These are phyloP conservation scores for Lolium rigidum DNA, from an alignment of 176 grass and related monocot genomes.

Conservation along the genomic window DNA sequence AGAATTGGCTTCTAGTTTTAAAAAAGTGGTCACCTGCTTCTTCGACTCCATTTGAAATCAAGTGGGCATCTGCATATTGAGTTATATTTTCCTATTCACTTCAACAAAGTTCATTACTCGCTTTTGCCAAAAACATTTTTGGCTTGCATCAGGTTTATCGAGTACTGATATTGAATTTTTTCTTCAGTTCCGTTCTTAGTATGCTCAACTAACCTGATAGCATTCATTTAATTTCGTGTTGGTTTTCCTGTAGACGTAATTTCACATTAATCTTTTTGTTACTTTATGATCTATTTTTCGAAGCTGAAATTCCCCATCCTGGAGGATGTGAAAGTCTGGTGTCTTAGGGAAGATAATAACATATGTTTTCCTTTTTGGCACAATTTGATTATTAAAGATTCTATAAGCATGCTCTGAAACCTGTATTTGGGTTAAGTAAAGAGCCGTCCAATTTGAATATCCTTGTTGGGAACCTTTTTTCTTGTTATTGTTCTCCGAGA, in stretches of 20 bases:
- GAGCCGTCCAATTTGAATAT: not conserved
- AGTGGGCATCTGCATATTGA: not conserved
- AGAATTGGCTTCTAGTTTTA: not conserved
- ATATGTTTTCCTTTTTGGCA: not conserved
- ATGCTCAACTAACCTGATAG: not conserved
- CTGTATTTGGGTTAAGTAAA: slow-evolving; percentile 13
- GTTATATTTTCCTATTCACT: not conserved
- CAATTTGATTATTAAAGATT: not conserved
- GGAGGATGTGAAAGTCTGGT: slow-evolving; percentile 12
- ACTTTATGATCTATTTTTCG: not conserved
- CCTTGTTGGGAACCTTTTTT: not conserved
- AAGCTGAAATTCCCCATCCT: slow-evolving; percentile 9
- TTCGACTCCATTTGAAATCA: not conserved
- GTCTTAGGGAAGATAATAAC: not conserved
- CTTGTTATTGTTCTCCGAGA: not conserved
- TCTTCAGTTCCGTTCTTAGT: not conserved
- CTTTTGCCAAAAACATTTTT: not conserved
- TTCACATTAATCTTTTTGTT: not conserved
- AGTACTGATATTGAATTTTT: not conserved
- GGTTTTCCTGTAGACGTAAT: not conserved
- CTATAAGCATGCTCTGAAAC: not conserved
- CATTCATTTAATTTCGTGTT: slow-evolving; percentile 1
- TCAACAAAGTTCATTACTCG: not conserved
- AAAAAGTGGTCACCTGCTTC: slow-evolving; percentile 3
- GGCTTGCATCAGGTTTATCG: not conserved